Base-by-base conservation (phyloP, 192 early-diverging fungal genomes). In the Backusella liffmaniae region DNA sequence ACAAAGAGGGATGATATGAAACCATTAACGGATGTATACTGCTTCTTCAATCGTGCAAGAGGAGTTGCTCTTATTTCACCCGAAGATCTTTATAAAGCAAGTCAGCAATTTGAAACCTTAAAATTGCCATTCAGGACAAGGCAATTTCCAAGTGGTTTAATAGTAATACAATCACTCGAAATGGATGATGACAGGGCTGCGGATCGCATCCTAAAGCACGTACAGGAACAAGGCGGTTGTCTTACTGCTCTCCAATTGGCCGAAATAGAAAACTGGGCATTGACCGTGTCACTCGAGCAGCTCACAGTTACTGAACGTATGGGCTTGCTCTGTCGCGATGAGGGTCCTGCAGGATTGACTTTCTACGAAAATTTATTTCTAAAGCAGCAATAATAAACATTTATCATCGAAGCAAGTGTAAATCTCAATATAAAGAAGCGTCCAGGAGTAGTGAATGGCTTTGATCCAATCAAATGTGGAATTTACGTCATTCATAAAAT, bases 31-130 rank as follows among this genome's bases (percentile, higher is more conserved):
- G 97, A 98, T 76, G 86, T 96, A 9, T 99, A 97, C 82, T 98
- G 96, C 77, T 77, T 99, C 49, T 97, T 95, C 80, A 99, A 99
- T 79, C 91, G 96, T 4, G 97, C 96, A 6, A 90, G 97, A 65
- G 96, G 96, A 9, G 91, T 92, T 73, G 93, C 94, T 26, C 87
- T 97, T 10, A 92, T 99, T 18, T 99, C 96, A 0, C 97, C 97
- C 6, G 88, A 93, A n/a, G 97, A 99, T 85, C 87, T 99, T 70
- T 88, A 90, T 66, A 92, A 91, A 75, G 92, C 94, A 26, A 92
- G 92, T 78, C 77, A 77, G 15, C 84, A 88, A 76, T 95, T 98
- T 72, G 86, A 87, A 67, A 66, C 72, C 7, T 82, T 97, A 62
- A 70, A 88, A 26, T 83, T 97, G 39, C 93, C 94, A 5, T 88